These are phyloP conservation scores for Clarkia xantiana DNA, from an alignment of 345 rosid genomes.

Conservation along the genomic window DNA sequence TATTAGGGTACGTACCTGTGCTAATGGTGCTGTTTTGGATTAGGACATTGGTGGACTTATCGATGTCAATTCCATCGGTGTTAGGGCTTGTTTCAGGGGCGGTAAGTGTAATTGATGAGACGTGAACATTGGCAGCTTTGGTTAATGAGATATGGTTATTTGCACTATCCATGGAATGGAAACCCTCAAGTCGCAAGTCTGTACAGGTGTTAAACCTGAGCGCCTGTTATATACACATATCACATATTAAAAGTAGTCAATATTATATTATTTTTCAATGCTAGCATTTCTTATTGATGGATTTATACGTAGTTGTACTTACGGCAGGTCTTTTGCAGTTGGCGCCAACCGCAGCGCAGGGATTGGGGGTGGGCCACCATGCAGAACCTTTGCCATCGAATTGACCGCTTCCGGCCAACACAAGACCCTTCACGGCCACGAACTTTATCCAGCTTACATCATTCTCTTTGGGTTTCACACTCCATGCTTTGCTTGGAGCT, in stretches of 20 bases:
- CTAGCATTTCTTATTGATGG: no score
- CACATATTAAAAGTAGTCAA: no score
- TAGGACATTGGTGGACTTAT: conserved; percentile 11
- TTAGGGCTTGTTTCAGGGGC: conserved; percentile 50
- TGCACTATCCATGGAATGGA: conserved; percentile 24
- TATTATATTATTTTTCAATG: no score
- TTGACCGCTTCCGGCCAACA: conserved; percentile 26
- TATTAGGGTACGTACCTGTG: conserved; percentile 15
- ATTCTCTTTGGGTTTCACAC: not conserved
- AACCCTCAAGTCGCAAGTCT: conserved; percentile 4
- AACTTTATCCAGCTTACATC: conserved; percentile 26
- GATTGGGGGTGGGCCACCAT: conserved; percentile 43
- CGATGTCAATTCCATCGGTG: conserved; percentile 53
- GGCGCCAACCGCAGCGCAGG: no score
- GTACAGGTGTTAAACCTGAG: not conserved
- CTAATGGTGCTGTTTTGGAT: conserved; percentile 8
- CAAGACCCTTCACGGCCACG: conserved; percentile 16
- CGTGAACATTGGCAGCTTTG: conserved; percentile 9
- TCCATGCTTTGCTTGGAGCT: conserved; percentile 25
- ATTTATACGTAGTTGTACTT: conserved; percentile 1
- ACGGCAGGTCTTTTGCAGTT: conserved; percentile 2
- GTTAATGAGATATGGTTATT: conserved; percentile 22
- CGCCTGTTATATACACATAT: no score
- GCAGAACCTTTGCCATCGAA: conserved; percentile 38
- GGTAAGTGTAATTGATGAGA: conserved; percentile 17